A percentile compares a stretch with the other conserved stretches of the same genome.
Evolutionary conservation across 208 protist genomes (phyloP).

Genomic region (Wallacemonas rigidus): DNA sequence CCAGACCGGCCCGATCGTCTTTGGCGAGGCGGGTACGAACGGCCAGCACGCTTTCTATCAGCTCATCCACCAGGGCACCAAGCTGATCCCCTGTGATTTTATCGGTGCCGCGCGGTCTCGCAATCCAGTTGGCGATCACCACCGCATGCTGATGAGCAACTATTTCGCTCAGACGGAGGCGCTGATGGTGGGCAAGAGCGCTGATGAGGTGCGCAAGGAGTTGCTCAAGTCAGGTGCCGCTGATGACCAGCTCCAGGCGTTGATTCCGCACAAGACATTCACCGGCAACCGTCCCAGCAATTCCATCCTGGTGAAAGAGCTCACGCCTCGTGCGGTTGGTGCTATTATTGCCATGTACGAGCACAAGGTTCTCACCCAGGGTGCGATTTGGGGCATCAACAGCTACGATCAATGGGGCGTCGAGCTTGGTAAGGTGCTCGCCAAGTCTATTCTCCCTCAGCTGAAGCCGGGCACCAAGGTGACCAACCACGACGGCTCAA

Average conservation of each 20-base stretch:
- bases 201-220: conserved; percentile 82
- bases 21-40: conserved; percentile 96
- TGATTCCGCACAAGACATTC: conserved; percentile 90
- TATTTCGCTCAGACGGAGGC: conserved; percentile 98
- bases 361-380: conserved; percentile 98
- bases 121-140: conserved; percentile 94
- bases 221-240: conserved; percentile 50
- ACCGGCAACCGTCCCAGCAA: conserved; percentile 96
- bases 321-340: conserved; percentile 94
- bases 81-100: conserved; percentile 97
- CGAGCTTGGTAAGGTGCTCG: conserved; percentile 97
- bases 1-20: conserved; percentile 96
- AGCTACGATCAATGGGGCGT: conserved; percentile 98
- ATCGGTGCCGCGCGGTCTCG: conserved; percentile 91
- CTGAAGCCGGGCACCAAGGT: conserved; percentile 60
- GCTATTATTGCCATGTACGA: conserved; percentile 97
- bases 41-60: conserved; percentile 97
- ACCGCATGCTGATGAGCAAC: conserved; percentile 96
- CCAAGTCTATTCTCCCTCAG: conserved; percentile 95
- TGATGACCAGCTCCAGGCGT: conserved; percentile 56
- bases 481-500: conserved; percentile 92
- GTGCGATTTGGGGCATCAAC: conserved; percentile 98
- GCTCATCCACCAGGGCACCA: conserved; percentile 97
- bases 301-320: conserved; percentile 93
- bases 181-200: conserved; percentile 95